Percentiles rank a stretch among this genome's conserved stretches.
These are phyloP conservation scores for Geotrichum citri-aurantii DNA, from an alignment of 1,139 yeast species.

Conservation along the genomic window DNA sequence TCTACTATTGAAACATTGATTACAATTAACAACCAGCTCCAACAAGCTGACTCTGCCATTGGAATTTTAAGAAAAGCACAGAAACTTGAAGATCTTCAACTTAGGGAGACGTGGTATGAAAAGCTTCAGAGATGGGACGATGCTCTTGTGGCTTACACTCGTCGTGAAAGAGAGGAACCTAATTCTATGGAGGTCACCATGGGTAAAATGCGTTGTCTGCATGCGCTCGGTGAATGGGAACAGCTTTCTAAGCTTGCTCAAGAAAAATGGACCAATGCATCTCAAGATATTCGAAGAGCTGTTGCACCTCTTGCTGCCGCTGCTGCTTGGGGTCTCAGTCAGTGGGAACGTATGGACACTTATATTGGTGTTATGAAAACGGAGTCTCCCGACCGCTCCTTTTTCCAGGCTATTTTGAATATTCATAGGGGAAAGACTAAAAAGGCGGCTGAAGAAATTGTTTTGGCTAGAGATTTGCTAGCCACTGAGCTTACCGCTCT, in stretches of 20 bases:
- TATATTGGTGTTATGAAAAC: slow-evolving; percentile 85
- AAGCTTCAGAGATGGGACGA: slow-evolving; percentile 97
- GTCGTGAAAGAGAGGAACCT: slow-evolving; percentile 44
- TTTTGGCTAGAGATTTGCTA: slow-evolving; percentile 77
- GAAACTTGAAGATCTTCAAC: slow-evolving; percentile 81
- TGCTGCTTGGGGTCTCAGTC: slow-evolving; percentile 98
- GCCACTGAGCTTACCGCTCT: slow-evolving; percentile 93
- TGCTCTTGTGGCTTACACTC: slow-evolving; percentile 84
- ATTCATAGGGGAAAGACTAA: slow-evolving; percentile 82
- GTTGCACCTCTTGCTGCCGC: slow-evolving; percentile 98
- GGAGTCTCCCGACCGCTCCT: slow-evolving; percentile 91
- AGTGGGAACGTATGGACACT: slow-evolving; percentile 94
- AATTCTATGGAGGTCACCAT: slow-evolving; percentile 66
- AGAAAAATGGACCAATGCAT: slow-evolving; percentile 73
- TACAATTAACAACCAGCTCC: slow-evolving; percentile 87
- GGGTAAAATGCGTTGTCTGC: slow-evolving; percentile 98
- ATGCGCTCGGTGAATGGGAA: slow-evolving; percentile 98
- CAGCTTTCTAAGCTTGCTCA: slow-evolving; percentile 79
- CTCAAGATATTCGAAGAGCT: slow-evolving; percentile 68
- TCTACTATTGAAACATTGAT: slow-evolving; percentile 90
- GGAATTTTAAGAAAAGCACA: slow-evolving; percentile 96
- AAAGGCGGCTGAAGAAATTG: slow-evolving; percentile 73
- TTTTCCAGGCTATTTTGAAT: slow-evolving; percentile 83
- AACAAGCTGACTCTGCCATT: slow-evolving; percentile 96
- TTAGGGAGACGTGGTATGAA: slow-evolving; percentile 97